A percentile compares a stretch with the other conserved stretches of the same genome.
Evolutionary conservation across 1,139 yeast species (phyloP).

Genomic region (Debaryomyces sp.): DNA sequence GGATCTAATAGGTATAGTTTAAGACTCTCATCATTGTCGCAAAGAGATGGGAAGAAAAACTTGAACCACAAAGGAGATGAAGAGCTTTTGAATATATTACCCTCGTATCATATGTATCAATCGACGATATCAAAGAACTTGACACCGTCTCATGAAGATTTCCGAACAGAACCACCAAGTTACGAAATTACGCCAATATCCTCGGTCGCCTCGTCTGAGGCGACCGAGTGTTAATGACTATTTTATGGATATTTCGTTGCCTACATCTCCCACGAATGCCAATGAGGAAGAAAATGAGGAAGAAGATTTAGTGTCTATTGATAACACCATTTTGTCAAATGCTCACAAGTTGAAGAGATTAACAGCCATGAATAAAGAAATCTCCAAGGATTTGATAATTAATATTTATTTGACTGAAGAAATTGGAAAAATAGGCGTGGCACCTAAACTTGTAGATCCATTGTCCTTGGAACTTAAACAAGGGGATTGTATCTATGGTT

Average conservation of each 20-base stretch:
- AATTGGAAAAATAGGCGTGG: slow-evolving; percentile 33
- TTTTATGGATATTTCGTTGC: slow-evolving; percentile 21
- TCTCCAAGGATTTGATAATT: slow-evolving; percentile 30
- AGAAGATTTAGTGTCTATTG: slow-evolving; percentile 20
- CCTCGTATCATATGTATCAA: slow-evolving; percentile 46
- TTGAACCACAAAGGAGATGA: slow-evolving; percentile 23
- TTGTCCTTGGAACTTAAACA: slow-evolving; percentile 36
- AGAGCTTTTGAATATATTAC: slow-evolving; percentile 39
- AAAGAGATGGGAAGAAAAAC: neutral
- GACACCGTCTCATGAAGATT: slow-evolving; percentile 37
- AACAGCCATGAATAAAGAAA: slow-evolving; percentile 31
- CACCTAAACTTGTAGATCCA: slow-evolving; percentile 34
- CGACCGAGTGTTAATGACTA: slow-evolving; percentile 20
- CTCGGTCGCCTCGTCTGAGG: slow-evolving; percentile 16
- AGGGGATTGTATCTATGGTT: slow-evolving; percentile 45
- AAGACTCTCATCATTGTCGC: slow-evolving; percentile 17
- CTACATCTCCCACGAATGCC: slow-evolving; percentile 20
- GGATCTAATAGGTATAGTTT: slow-evolving; percentile 20
- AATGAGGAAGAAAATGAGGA: slow-evolving; percentile 10
- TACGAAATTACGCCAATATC: slow-evolving; percentile 35
- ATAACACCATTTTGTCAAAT: slow-evolving; percentile 38
- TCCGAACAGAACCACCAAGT: slow-evolving; percentile 36
- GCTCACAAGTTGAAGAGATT: slow-evolving; percentile 38
- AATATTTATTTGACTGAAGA: slow-evolving; percentile 33
- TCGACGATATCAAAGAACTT: slow-evolving; percentile 41